Base-by-base conservation (phyloP, 768 basidiomycete species). In the Exidia glandulosa region DNA sequence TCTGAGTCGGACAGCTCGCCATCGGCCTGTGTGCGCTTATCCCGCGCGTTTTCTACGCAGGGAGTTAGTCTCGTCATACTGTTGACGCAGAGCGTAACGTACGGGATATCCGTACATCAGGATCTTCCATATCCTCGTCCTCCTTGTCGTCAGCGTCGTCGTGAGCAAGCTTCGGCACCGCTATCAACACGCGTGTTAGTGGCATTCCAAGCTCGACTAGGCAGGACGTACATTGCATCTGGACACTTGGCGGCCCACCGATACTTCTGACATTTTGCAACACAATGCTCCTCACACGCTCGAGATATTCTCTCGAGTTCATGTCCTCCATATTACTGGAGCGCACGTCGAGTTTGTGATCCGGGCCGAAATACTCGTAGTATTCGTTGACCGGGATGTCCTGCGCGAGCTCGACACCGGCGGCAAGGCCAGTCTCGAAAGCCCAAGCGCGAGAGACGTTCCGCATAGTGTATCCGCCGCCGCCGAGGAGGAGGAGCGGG, bases 341-440 rank as follows among this genome's bases (percentile, higher is more conserved):
- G 66, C 87, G 90, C 31, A 99, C 96, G 69, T 99, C 92, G 32
- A 99, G 81, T 69, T 94, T 84, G 68, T 98, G 97, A 67, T 95
- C 92, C 2, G 96, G 96, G 0, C 96, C 96, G 71, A 97, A 98
- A 72, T 98, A 98, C 69, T 98, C 95, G 68, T 94, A 98, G 74
- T 98, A 99, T 74, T 99, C 96, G 68, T 98, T 99, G 63, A 94
- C 87, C 2, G 96, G 96, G 58, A 99, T 95, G 69, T 91, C 95
- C 94, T 67, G n/a, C 32, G n/a, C 87, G 14, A 99, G 81, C 71
- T 98, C 94, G 25, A 94, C 90, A 12, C 96, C 96, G 27, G 95
- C 94, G n/a, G 96, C 96, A 47, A 99, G 74, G 27, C 96, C 96
- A 2, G 96, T 99, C 74, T 99, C 96, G 67, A 84, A 99, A 25